Conservation (phyloP, 306 rosid genomes). For the Cucurbita ficifolia region DNA sequence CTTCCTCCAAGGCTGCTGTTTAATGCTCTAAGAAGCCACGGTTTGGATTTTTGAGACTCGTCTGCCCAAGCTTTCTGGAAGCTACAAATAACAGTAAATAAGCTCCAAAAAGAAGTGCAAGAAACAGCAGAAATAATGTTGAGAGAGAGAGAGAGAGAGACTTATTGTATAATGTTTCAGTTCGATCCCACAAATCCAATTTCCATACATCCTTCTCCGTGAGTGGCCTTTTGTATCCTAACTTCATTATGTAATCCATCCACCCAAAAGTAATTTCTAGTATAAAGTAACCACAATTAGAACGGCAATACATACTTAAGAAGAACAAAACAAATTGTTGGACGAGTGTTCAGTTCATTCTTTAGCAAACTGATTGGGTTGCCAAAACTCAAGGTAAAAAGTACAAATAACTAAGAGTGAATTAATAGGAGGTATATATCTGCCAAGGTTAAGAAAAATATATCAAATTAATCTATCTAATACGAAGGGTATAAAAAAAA, state of each 20-base stretch:
- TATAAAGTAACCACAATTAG: not conserved
- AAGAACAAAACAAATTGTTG: not conserved
- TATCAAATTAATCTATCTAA: too few relatives aligned
- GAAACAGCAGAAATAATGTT: not conserved
- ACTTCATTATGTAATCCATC: conserved; percentile 72
- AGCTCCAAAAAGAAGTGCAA: conserved; percentile 1
- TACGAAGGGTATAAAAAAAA: too few relatives aligned
- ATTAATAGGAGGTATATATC: not conserved
- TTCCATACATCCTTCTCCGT: conserved; percentile 90
- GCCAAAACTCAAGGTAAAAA: not conserved
- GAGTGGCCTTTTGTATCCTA: conserved; percentile 69
- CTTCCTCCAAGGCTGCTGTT: conserved; percentile 78
- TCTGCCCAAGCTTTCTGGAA: conserved; percentile 71
- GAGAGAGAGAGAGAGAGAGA: conserved; percentile 9
- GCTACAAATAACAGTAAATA: conserved; percentile 21
- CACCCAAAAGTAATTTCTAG: conserved; percentile 56
- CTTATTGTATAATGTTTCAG: conserved; percentile 62
- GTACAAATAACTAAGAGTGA: not conserved
- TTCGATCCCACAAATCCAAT: conserved; percentile 77
- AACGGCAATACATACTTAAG: not conserved
- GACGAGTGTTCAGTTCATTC: not conserved
- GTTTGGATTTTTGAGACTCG: conserved; percentile 64
- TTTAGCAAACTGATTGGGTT: not conserved
- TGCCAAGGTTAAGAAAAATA: not conserved
- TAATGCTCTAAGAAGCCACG: conserved; percentile 89